A percentile compares a stretch with the other conserved stretches of the same genome.
Evolutionary conservation across 1,139 yeast genomes (phyloP).

Genomic region (Pichia cactophila): DNA sequence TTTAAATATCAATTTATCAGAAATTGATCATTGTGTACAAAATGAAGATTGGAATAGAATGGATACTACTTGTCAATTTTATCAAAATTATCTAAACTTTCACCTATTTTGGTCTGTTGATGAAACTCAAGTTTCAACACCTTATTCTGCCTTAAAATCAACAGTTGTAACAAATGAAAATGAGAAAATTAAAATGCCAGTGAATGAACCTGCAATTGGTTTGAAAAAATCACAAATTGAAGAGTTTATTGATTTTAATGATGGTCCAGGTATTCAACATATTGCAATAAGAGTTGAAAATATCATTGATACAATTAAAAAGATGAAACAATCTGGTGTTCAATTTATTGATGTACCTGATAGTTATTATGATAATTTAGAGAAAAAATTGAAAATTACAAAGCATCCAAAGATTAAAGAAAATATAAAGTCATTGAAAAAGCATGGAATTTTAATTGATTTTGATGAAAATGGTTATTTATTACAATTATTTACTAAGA

Average conservation of each 20-base stretch:
- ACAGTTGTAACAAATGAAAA: constrained; percentile 69
- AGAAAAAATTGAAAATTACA: constrained; percentile 33
- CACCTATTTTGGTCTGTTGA: constrained; percentile 81
- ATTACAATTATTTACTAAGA: constrained; percentile 71
- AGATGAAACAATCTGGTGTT: constrained; percentile 53
- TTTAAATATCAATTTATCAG: constrained; percentile 28
- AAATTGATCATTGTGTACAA: constrained; percentile 74
- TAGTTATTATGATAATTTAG: constrained; percentile 47
- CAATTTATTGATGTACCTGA: constrained; percentile 56
- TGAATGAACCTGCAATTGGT: constrained; percentile 75
- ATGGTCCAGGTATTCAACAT: constrained; percentile 82
- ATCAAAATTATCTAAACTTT: constrained; percentile 60
- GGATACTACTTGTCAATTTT: constrained; percentile 49
- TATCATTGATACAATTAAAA: constrained; percentile 50
- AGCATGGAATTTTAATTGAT: constrained; percentile 58
- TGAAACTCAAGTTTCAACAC: constrained; percentile 63
- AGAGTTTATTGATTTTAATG: constrained; percentile 66
- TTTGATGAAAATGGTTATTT: constrained; percentile 67
- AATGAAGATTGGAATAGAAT: constrained; percentile 67
- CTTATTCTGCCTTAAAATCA: constrained; percentile 60
- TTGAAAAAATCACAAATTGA: constrained; percentile 66
- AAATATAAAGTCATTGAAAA: constrained; percentile 31
- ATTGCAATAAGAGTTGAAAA: constrained; percentile 59
- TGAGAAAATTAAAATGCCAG: constrained; percentile 67
- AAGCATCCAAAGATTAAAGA: constrained; percentile 42